A percentile compares a stretch with the other conserved stretches of the same genome.
Conservation (phyloP, 176 grass and related monocot genomes). For the Dendrocalamus sinicus region DNA sequence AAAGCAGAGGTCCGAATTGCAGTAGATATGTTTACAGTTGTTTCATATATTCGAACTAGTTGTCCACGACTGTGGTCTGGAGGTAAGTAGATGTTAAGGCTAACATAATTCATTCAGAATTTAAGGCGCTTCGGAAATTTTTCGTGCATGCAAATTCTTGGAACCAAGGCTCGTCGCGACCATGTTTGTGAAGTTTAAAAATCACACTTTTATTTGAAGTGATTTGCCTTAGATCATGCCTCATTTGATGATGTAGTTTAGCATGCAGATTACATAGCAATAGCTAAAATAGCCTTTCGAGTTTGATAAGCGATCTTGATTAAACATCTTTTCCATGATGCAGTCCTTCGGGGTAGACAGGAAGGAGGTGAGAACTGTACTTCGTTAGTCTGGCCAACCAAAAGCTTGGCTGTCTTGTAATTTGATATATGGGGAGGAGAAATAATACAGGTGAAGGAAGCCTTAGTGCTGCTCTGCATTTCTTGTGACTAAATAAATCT, state of each 20-base stretch:
- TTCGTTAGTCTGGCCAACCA: conserved; percentile 58
- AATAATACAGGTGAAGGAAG: neutral
- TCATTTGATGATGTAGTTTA: neutral
- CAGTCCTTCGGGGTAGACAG: conserved; percentile 87
- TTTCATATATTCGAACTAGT: neutral
- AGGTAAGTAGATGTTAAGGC: conserved; percentile 56
- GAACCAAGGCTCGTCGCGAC: neutral
- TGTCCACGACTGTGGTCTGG: conserved; percentile 70
- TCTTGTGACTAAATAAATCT: conserved; percentile 21
- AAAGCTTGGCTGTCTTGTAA: neutral
- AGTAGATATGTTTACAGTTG: conserved; percentile 1
- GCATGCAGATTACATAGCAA: neutral
- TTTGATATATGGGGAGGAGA: neutral
- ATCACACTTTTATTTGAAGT: neutral
- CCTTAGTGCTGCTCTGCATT: neutral
- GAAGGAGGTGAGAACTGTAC: conserved; percentile 75
- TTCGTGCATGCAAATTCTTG: neutral
- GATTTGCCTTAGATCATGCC: neutral
- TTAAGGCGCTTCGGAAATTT: neutral
- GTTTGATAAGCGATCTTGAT: neutral
- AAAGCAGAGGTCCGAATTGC: conserved; percentile 72
- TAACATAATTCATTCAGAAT: neutral
- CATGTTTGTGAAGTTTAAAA: neutral
- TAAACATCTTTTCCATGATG: neutral
- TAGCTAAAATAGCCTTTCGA: neutral